phyloP scores from a whole-genome alignment of 129 eudicot species.

The Deinandra increscens region DNA sequence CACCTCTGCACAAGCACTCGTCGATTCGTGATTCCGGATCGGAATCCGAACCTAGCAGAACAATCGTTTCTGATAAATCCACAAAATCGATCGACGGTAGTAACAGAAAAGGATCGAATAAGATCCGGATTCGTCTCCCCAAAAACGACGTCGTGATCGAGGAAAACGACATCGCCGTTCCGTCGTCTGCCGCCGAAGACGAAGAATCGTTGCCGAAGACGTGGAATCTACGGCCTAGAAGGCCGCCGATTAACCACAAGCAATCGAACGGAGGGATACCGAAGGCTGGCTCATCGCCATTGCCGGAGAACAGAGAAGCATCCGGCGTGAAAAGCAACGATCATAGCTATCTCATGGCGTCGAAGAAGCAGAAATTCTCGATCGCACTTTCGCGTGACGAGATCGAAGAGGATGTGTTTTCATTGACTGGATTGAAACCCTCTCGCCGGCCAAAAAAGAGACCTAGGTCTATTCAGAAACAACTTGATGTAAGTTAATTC shows the following conservation, averaged over 20 bases:
- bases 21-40: slow-evolving; percentile 42
- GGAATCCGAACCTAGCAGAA: slow-evolving; percentile 34
- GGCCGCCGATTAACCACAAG: slow-evolving; percentile 39
- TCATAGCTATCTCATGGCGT: slow-evolving; percentile 23
- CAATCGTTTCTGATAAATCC: slow-evolving; percentile 10
- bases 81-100: slow-evolving; percentile 4
- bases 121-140: slow-evolving; percentile 41
- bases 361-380: slow-evolving; percentile 38
- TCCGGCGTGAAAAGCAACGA: slow-evolving; percentile 16
- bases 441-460: slow-evolving; percentile 66
- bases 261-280: slow-evolving; percentile 18
- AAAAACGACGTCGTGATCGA: slow-evolving; percentile 34
- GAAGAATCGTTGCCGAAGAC: slow-evolving; percentile 43
- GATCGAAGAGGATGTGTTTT: slow-evolving; percentile 70
- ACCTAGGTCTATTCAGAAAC: slow-evolving; percentile 47
- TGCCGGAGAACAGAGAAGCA: slow-evolving; percentile 33
- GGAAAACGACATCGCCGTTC: slow-evolving; percentile 23
- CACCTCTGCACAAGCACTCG: slow-evolving; percentile 36
- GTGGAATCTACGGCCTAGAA: slow-evolving; percentile 79
- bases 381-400: slow-evolving; percentile 53
- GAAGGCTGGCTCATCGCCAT: slow-evolving; percentile 30
- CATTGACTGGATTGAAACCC: slow-evolving; percentile 55
- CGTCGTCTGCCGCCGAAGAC: slow-evolving; percentile 34
- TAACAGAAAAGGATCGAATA: slow-evolving; percentile 31
- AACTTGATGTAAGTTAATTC: slow-evolving; percentile 59